A percentile compares a stretch with the other conserved stretches of the same genome.
These are phyloP conservation scores for Stevia rebaudiana DNA, from an alignment of 140 eudicot genomes.

Conservation along the genomic window DNA sequence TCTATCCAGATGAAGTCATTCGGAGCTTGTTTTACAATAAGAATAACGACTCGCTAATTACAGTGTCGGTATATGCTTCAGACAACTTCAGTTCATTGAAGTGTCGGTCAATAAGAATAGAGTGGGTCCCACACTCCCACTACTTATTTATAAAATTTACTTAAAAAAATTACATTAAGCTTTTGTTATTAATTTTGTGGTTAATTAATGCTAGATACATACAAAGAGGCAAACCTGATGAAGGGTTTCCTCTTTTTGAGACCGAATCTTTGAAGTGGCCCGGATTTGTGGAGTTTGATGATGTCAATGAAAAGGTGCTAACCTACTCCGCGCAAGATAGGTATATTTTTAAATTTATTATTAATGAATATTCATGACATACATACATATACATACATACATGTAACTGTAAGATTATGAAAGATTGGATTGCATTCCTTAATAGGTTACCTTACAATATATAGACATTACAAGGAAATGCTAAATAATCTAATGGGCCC, in stretches of 20 bases:
- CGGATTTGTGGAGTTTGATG: constrained; percentile 29
- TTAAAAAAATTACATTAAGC: not conserved
- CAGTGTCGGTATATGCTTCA: constrained; percentile 29
- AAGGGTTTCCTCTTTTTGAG: constrained; percentile 31
- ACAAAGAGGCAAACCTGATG: constrained; percentile 31
- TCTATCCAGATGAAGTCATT: constrained; percentile 30
- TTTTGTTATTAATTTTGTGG: not conserved
- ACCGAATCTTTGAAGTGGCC: constrained; percentile 28
- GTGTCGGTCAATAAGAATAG: constrained; percentile 30
- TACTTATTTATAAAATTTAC: not conserved
- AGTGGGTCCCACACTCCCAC: constrained; percentile 11
- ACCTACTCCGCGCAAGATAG: constrained; percentile 28
- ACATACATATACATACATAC: not conserved
- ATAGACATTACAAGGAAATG: no score
- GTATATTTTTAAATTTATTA: constrained; percentile 12
- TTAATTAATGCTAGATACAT: constrained; percentile 19
- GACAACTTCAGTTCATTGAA: constrained; percentile 29
- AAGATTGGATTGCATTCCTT: no score
- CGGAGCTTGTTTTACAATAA: constrained; percentile 28
- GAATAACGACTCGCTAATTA: constrained; percentile 24
- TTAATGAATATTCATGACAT: not conserved
- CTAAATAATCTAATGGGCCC: no score
- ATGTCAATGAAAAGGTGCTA: constrained; percentile 27
- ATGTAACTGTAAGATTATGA: no score
- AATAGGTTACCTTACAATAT: no score